A percentile compares a stretch with the other conserved stretches of the same genome.
Evolutionary conservation across 1,284 basidiomycete species (phyloP).

Genomic region (Trichosporon faecale): DNA sequence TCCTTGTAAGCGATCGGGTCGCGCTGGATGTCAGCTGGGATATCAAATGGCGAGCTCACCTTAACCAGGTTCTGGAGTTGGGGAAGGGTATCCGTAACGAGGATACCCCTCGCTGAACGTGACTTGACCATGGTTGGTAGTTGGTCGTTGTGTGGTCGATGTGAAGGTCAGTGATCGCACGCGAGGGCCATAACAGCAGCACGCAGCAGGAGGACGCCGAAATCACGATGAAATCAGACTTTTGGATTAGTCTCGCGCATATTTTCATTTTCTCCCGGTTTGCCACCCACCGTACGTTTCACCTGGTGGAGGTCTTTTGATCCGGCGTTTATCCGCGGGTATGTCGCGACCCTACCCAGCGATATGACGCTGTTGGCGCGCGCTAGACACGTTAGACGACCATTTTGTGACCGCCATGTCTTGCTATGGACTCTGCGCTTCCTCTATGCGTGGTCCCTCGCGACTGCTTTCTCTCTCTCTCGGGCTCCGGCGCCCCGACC

Average conservation of each 20-base stretch:
- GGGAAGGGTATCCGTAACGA: conserved; percentile 59
- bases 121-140: conserved; percentile 43
- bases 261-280: conserved; percentile 13
- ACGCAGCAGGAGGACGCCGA: neutral
- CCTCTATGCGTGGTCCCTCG: neutral
- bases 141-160: neutral
- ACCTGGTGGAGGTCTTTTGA: neutral
- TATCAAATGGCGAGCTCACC: conserved; percentile 25
- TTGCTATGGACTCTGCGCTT: neutral
- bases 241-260: conserved; percentile 10
- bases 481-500: neutral
- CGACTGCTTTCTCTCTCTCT: neutral
- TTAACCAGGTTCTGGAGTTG: conserved; percentile 94
- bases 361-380: neutral
- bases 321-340: neutral
- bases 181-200: neutral
- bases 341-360: no score
- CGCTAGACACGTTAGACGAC: neutral
- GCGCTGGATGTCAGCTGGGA: conserved; percentile 56
- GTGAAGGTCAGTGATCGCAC: neutral
- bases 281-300: conserved; percentile 9
- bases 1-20: conserved; percentile 88
- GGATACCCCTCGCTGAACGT: conserved; percentile 45
- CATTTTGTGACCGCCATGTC: neutral
- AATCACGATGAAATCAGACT: conserved; percentile 3